Conservation (phyloP, 495 filamentous ascomycete species). For the Podospora australis region DNA sequence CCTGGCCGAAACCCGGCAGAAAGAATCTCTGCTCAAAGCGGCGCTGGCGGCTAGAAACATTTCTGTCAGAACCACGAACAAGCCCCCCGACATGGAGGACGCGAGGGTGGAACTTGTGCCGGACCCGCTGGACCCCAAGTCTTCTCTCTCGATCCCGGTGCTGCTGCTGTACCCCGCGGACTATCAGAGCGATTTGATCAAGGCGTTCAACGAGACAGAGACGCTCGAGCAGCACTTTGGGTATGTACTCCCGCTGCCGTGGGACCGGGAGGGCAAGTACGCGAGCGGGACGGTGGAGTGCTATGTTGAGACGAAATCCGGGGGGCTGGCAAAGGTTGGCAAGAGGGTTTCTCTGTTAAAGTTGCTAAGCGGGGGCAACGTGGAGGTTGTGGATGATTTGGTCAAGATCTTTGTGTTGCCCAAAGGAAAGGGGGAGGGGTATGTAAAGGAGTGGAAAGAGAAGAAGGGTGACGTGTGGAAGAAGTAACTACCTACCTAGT, state of each 20-base stretch:
- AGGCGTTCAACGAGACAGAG: conserved; percentile 68
- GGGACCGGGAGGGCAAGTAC: conserved; percentile 72
- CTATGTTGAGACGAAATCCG: conserved; percentile 74
- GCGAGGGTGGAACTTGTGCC: conserved; percentile 59
- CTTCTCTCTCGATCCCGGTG: conserved; percentile 64
- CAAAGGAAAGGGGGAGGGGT: conserved; percentile 55
- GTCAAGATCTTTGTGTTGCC: conserved; percentile 77
- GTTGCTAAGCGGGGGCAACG: conserved; percentile 66
- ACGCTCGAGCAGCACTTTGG: conserved; percentile 63
- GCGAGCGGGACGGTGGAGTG: conserved; percentile 63
- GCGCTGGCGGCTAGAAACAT: conserved; percentile 75
- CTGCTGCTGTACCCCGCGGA: conserved; percentile 77
- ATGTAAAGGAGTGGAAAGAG: conserved; percentile 77
- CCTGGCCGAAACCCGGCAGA: conserved; percentile 38
- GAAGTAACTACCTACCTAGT: conserved; percentile 1
- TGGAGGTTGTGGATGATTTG: conserved; percentile 82
- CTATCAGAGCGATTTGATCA: conserved; percentile 81
- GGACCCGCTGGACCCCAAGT: conserved; percentile 65
- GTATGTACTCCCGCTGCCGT: conserved; percentile 77
- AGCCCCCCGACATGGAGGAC: conserved; percentile 81
- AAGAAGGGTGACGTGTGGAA: conserved; percentile 43
- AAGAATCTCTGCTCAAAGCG: conserved; percentile 54
- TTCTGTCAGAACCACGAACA: conserved; percentile 53
- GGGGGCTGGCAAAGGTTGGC: conserved; percentile 84
- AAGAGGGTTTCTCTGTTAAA: conserved; percentile 72